These are phyloP conservation scores for Cyclotella atomus DNA, from an alignment of 108 stramenopile species.

Conservation along the genomic window DNA sequence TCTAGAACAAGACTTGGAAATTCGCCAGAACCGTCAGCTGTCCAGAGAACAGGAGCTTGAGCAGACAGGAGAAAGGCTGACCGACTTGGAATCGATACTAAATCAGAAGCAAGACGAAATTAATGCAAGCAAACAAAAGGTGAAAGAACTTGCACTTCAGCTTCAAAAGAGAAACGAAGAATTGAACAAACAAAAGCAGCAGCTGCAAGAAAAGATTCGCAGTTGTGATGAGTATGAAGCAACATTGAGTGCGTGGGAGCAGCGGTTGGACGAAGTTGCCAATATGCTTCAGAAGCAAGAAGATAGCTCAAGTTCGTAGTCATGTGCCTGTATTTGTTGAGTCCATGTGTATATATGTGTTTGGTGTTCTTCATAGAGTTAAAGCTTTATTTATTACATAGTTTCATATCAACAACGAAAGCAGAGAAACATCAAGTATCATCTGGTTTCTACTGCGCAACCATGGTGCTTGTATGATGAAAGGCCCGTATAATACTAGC, in stretches of 20 bases:
- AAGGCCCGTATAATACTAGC: too few species aligned
- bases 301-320: too few species aligned
- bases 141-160: constrained; percentile 45
- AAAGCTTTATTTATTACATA: too few species aligned
- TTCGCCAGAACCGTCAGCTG: constrained; percentile 21
- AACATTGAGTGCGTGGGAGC: constrained; percentile 40
- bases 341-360: too few species aligned
- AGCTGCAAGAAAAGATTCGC: constrained; percentile 32
- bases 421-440: too few species aligned
- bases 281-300: constrained; percentile 25
- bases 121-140: constrained; percentile 31
- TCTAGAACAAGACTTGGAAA: constrained; percentile 37
- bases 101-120: constrained; percentile 34
- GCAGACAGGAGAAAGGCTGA: constrained; percentile 24
- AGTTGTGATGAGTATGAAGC: constrained; percentile 44
- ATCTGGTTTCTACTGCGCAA: too few species aligned
- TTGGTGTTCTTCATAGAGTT: too few species aligned
- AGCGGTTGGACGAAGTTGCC: constrained; percentile 43
- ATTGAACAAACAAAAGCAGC: constrained; percentile 33
- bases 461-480: too few species aligned
- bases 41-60: constrained; percentile 41
- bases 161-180: constrained; percentile 47
- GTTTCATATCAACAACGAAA: too few species aligned
- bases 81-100: constrained; percentile 30
- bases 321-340: too few species aligned